Percentiles rank a stretch among this genome's conserved stretches.
Conservation (phyloP, 2,329 filamentous ascomycete genomes). For the Ophiobolus disseminans region DNA sequence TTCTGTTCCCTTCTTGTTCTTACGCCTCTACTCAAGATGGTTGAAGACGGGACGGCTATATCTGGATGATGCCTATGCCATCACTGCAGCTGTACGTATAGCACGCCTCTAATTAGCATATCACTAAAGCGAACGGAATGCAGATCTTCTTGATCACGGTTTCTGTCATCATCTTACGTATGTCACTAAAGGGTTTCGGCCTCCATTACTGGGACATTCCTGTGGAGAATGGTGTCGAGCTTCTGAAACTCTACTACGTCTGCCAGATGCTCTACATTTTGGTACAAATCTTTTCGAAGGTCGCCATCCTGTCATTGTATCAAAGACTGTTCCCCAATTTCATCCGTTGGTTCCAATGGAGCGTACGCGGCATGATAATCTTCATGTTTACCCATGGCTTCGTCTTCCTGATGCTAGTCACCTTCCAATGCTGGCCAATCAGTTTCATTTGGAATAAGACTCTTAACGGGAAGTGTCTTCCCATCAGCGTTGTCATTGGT, state of each 20-base stretch:
- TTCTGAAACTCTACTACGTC: slow-evolving; percentile 23
- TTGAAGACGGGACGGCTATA: slow-evolving; percentile 15
- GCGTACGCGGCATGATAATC: slow-evolving; percentile 15
- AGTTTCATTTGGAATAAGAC: slow-evolving; percentile 22
- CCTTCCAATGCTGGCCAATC: slow-evolving; percentile 21
- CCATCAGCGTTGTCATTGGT: slow-evolving; percentile 14
- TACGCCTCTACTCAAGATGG: slow-evolving; percentile 23
- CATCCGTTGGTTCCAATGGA: slow-evolving; percentile 20
- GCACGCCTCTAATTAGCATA: neutral
- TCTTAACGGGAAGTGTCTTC: slow-evolving; percentile 17
- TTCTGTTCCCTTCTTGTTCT: slow-evolving; percentile 8
- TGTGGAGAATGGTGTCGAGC: slow-evolving; percentile 7
- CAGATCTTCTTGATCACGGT: slow-evolving; percentile 17
- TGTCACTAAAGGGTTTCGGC: slow-evolving; percentile 23
- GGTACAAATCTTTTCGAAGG: slow-evolving; percentile 22
- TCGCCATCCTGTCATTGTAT: slow-evolving; percentile 20
- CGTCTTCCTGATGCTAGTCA: slow-evolving; percentile 19
- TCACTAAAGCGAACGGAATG: neutral
- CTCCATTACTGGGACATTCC: slow-evolving; percentile 23
- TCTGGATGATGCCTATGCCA: slow-evolving; percentile 18
- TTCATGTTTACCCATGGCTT: slow-evolving; percentile 24
- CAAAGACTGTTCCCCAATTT: slow-evolving; percentile 14
- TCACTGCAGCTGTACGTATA: slow-evolving; percentile 18
- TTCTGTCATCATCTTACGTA: slow-evolving; percentile 18
- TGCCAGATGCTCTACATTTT: slow-evolving; percentile 22